These are phyloP conservation scores for Schizophyllum commune DNA, from an alignment of 1,284 basidiomycete species.

Conservation along the genomic window DNA sequence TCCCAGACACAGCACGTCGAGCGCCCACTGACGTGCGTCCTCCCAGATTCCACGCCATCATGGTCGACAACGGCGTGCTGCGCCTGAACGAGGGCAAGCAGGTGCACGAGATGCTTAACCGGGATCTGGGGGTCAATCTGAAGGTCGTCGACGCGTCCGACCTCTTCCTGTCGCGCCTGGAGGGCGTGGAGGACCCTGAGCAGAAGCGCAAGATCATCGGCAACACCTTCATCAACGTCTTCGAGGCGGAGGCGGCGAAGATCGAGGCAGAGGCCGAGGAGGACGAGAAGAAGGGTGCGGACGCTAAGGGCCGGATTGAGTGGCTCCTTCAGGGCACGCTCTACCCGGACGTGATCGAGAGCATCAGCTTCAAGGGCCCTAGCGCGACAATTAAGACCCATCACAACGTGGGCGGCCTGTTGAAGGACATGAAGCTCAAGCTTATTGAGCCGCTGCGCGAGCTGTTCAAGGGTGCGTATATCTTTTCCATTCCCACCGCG, in stretches of 20 bases:
- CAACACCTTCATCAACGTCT: constrained; percentile 98
- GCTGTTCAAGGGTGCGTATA: constrained; percentile 88
- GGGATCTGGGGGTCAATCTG: constrained; percentile 93
- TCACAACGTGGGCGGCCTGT: constrained; percentile 95
- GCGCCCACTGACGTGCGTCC: not conserved
- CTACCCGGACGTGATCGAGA: constrained; percentile 99
- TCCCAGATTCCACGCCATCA: constrained; percentile 95
- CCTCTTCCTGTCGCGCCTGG: constrained; percentile 85
- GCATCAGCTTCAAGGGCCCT: constrained; percentile 99
- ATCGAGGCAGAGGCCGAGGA: constrained; percentile 82
- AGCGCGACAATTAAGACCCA: constrained; percentile 99
- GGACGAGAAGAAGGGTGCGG: constrained; percentile 59
- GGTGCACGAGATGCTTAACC: constrained; percentile 93
- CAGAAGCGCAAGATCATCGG: constrained; percentile 98
- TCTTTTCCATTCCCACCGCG: constrained; percentile 3
- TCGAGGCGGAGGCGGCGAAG: constrained; percentile 88
- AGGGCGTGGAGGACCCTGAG: constrained; percentile 93
- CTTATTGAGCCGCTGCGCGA: constrained; percentile 97
- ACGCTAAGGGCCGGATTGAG: constrained; percentile 86
- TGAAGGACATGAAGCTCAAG: constrained; percentile 99
- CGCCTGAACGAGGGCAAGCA: constrained; percentile 88
- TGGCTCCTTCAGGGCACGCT: constrained; percentile 98
- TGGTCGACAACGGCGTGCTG: constrained; percentile 99
- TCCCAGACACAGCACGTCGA: not conserved
- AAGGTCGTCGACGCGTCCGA: constrained; percentile 95